phyloP scores from a whole-genome alignment of 179 eudicot species.

The Beta macrorhiza region DNA sequence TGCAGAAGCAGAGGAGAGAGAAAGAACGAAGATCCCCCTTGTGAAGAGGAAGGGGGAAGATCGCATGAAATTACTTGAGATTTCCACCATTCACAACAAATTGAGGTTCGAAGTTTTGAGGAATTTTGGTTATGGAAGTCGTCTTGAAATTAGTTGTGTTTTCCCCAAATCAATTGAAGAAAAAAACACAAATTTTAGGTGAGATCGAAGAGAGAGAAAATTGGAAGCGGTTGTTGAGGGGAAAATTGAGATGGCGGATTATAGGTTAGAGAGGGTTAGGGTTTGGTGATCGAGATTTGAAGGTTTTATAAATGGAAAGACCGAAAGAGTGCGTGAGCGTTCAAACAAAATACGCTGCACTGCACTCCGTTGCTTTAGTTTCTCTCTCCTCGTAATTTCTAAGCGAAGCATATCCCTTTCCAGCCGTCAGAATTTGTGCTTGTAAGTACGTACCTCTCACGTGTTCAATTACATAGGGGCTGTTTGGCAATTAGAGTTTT shows the following conservation, averaged over 20 bases:
- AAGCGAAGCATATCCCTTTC: not conserved
- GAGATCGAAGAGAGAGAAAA: not conserved
- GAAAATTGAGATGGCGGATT: not conserved
- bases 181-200: not conserved
- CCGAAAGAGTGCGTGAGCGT: not conserved
- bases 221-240: not conserved
- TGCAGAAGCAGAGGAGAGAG: slow-evolving; percentile 21
- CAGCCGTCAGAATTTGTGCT: not conserved
- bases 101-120: not conserved
- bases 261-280: not conserved
- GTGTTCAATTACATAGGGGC: too few relatives aligned
- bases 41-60: slow-evolving; percentile 42
- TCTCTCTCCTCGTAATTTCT: not conserved
- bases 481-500: too few relatives aligned
- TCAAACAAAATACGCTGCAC: not conserved
- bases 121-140: not conserved
- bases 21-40: slow-evolving; percentile 47
- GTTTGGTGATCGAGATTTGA: not conserved
- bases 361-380: not conserved
- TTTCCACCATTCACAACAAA: slow-evolving; percentile 81
- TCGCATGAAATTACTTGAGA: slow-evolving; percentile 45
- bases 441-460: too few relatives aligned
- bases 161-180: not conserved
- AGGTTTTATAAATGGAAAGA: not conserved
- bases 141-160: not conserved